Evolutionary conservation across 2,329 filamentous ascomycete species (phyloP).

Genomic region (Fusarium devonianum): DNA sequence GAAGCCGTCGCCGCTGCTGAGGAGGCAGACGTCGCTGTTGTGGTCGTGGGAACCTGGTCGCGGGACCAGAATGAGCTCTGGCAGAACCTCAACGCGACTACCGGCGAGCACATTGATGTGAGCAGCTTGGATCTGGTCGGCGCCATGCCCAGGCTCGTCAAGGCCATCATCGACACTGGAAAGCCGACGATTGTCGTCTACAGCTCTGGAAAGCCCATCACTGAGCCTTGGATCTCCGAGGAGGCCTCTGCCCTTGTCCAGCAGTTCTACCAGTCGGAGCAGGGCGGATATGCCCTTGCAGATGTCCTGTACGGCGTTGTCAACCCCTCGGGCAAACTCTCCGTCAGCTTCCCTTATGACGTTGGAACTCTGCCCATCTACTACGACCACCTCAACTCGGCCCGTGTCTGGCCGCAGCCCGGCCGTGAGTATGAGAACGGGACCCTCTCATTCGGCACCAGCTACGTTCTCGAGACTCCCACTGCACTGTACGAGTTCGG

Average conservation of each 20-base stretch:
- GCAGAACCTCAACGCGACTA: constrained; percentile 75
- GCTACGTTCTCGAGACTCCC: constrained; percentile 69
- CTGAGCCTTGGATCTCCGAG: constrained; percentile 74
- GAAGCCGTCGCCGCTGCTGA: constrained; percentile 71
- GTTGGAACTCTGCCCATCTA: constrained; percentile 73
- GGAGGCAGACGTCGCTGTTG: constrained; percentile 73
- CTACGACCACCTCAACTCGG: constrained; percentile 77
- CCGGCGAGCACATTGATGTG: constrained; percentile 76
- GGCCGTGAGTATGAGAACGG: constrained; percentile 64
- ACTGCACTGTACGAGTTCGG: constrained; percentile 70
- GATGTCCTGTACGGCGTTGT: constrained; percentile 70
- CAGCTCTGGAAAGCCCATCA: constrained; percentile 74
- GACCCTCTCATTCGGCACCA: constrained; percentile 68
- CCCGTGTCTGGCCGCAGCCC: constrained; percentile 59
- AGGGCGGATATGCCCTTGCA: constrained; percentile 71
- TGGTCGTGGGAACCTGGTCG: constrained; percentile 78
- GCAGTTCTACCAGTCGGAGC: constrained; percentile 77
- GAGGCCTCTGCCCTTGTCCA: constrained; percentile 71
- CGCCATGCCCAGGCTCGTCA: constrained; percentile 71
- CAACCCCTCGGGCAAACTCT: constrained; percentile 71
- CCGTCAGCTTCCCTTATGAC: constrained; percentile 71
- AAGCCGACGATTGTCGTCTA: constrained; percentile 73
- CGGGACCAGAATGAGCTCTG: constrained; percentile 76
- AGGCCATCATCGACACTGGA: constrained; percentile 71
- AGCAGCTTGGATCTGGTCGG: constrained; percentile 71